Percentiles rank a stretch among this genome's conserved stretches.
phyloP scores from a whole-genome alignment of 345 rosid species.

The Gossypium herbaceum region DNA sequence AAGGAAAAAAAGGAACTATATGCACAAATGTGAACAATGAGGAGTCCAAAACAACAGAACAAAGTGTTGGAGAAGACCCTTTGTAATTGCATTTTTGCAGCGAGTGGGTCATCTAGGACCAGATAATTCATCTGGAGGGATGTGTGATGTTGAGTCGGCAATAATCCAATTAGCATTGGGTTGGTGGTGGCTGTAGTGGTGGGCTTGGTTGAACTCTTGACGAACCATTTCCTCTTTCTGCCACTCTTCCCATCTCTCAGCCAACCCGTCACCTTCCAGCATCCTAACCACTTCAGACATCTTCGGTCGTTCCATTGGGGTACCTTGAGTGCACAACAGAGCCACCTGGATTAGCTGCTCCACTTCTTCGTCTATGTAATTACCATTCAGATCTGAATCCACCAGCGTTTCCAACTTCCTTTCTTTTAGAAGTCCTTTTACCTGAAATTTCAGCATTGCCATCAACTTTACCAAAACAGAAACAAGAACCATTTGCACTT shows the following conservation, averaged over 20 bases:
- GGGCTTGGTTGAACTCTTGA: conserved; percentile 39
- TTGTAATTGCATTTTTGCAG: not conserved
- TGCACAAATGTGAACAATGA: conserved; percentile 31
- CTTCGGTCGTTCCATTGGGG: conserved; percentile 77
- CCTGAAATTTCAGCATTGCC: conserved; percentile 38
- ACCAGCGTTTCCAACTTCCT: conserved; percentile 72
- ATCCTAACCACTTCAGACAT: conserved; percentile 95
- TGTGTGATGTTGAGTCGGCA: conserved; percentile 49
- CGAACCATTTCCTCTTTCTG: conserved; percentile 74
- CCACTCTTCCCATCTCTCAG: conserved; percentile 94
- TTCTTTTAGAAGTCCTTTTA: conserved; percentile 82
- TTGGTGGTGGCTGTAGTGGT: conserved; percentile 23
- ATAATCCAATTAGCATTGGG: conserved; percentile 48
- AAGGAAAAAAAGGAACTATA: conserved; percentile 16
- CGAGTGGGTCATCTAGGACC: conserved; percentile 69
- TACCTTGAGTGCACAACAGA: conserved; percentile 71
- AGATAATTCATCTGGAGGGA: conserved; percentile 61
- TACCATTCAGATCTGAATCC: conserved; percentile 53
- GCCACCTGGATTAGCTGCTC: conserved; percentile 84
- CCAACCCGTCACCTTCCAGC: conserved; percentile 92
- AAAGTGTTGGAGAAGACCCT: not conserved
- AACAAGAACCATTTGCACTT: too few relatives aligned
- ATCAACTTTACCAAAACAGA: not conserved
- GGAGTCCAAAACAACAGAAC: conserved; percentile 19
- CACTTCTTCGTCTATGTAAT: conserved; percentile 59